Conservation (phyloP, 2,329 filamentous ascomycete species). For the Chaetomiaceae sp. region DNA sequence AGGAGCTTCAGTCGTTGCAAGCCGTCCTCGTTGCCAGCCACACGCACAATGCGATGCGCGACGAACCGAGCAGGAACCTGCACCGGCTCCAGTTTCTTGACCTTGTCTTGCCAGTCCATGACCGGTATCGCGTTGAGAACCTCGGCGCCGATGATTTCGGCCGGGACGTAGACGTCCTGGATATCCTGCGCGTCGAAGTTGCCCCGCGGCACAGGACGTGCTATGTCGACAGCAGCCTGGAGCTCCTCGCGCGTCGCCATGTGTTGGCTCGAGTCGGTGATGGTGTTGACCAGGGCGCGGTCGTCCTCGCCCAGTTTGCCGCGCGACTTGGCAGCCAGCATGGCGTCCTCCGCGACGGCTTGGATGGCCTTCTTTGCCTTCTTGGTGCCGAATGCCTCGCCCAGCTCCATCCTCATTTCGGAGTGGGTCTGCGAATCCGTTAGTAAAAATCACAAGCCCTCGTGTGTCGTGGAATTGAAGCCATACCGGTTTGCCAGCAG, state of each 20-base stretch:
- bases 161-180: slow-evolving; percentile 67
- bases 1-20: slow-evolving; percentile 53
- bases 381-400: slow-evolving; percentile 77
- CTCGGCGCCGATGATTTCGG: slow-evolving; percentile 62
- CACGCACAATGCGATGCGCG: slow-evolving; percentile 53
- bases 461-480: background rate
- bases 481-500: slow-evolving; percentile 35
- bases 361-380: slow-evolving; percentile 75
- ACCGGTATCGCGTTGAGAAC: slow-evolving; percentile 65
- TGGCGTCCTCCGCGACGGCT: slow-evolving; percentile 66
- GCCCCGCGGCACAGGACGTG: slow-evolving; percentile 68
- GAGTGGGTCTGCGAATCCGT: slow-evolving; percentile 46
- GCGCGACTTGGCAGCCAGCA: slow-evolving; percentile 42
- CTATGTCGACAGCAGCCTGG: slow-evolving; percentile 58
- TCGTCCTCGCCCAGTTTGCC: slow-evolving; percentile 52
- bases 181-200: slow-evolving; percentile 64
- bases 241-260: slow-evolving; percentile 65
- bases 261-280: slow-evolving; percentile 57
- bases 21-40: slow-evolving; percentile 51
- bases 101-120: slow-evolving; percentile 68
- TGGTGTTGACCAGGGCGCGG: slow-evolving; percentile 57
- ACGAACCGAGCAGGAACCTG: slow-evolving; percentile 60
- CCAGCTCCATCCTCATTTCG: slow-evolving; percentile 64
- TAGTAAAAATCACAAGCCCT: slow-evolving; percentile 13
- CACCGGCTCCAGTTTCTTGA: slow-evolving; percentile 55